Percentiles rank a stretch among this genome's conserved stretches.
Evolutionary conservation across 2,329 filamentous ascomycete genomes (phyloP).

Genomic region (Alternaria sp.): DNA sequence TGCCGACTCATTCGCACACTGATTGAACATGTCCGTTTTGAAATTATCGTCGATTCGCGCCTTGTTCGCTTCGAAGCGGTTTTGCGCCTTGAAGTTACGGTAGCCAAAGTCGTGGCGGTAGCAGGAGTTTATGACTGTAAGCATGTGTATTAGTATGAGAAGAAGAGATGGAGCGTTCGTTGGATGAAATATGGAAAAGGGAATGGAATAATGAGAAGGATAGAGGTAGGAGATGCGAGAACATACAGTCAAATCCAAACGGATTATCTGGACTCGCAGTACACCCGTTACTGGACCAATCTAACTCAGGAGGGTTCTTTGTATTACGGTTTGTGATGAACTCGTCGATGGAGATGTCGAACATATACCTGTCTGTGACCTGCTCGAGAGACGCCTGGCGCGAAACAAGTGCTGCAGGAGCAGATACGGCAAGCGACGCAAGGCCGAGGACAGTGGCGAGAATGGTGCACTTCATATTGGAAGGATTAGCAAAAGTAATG

Average conservation of each 20-base stretch:
- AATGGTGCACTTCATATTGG: background rate
- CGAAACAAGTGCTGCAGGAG: background rate
- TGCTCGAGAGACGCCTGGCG: background rate
- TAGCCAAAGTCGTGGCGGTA: slow-evolving; percentile 65
- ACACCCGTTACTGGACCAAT: slow-evolving; percentile 52
- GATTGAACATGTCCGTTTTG: slow-evolving; percentile 47
- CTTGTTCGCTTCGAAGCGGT: slow-evolving; percentile 51
- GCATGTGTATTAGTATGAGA: background rate
- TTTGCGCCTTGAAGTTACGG: slow-evolving; percentile 61
- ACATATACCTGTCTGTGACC: slow-evolving; percentile 59
- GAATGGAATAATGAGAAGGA: too few species aligned
- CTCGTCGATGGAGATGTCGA: slow-evolving; percentile 51
- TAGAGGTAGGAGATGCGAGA: background rate
- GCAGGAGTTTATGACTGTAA: slow-evolving; percentile 34
- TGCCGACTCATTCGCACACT: slow-evolving; percentile 36
- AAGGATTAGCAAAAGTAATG: background rate
- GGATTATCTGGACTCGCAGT: slow-evolving; percentile 43
- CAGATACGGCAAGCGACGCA: background rate
- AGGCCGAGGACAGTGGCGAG: background rate
- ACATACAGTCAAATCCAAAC: slow-evolving; percentile 42
- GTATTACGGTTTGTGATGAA: slow-evolving; percentile 56
- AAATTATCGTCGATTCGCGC: slow-evolving; percentile 60
- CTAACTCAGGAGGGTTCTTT: slow-evolving; percentile 39
- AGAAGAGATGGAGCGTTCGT: background rate
- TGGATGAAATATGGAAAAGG: background rate